Evolutionary conservation across 768 basidiomycete genomes (phyloP), one percentile per base, ranked within the genome.

Genomic region (Neoboletus brunneissimus): DNA sequence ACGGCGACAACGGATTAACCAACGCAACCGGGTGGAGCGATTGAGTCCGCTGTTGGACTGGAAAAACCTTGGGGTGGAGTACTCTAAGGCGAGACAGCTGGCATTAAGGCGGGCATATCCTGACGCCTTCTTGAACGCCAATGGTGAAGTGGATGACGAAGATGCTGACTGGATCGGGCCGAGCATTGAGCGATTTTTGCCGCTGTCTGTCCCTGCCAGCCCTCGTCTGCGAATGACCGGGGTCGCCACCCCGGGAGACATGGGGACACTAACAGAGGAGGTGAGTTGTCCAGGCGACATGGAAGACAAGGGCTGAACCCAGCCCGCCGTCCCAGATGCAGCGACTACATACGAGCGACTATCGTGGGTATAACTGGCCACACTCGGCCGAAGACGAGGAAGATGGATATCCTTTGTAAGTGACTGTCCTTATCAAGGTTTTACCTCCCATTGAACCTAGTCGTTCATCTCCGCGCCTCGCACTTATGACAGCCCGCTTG

Each of bases 41-140:
- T 79, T 99, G 18, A 88, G 86, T 48, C 96, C 96, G 16, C 73
- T 99, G 54, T 78, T 99, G 57, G 97, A 99, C 72, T 98, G 97
- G 97, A 99, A 99, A 78, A 93, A 93, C 67, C 77, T 99, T 31
- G 97, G 97, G 2, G 83, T 98, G 59, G 97, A 99, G 73, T 99
- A 99, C 73, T 87, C 88, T 72, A 99, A 98, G 78, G 90, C 93
- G 25, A 78, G 97, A 41, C 94, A 96, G 73, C 77, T 98, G 50
- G 92, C 93, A 18, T 78, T 99, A 56, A 78, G 96, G 62, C 79
- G 96, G 34, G 97, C 96, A 16, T 98, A 99, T 70, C 97, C 97
- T 2, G 94, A 98, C 62, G 86, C 89, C 53, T 98, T 97, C 77
- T 81, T 86, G 63, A 85, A 84, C 41, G 72, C 68, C 8, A 81